phyloP scores from a whole-genome alignment of 768 basidiomycete genomes.

The Leccinum rimulosum region DNA sequence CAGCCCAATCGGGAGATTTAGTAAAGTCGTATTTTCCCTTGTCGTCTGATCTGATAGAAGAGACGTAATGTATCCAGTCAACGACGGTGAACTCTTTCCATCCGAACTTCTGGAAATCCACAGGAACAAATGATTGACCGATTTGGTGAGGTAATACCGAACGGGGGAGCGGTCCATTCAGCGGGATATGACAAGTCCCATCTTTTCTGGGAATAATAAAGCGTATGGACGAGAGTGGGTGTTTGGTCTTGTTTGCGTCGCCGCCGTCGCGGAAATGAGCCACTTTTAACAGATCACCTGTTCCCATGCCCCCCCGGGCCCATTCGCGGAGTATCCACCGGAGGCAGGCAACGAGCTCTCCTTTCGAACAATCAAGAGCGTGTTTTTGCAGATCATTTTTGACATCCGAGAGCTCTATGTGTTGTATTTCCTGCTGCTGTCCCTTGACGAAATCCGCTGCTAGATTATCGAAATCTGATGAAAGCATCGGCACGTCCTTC shows the following conservation, averaged over 20 bases:
- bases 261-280: conserved; percentile 39
- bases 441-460: conserved; percentile 48
- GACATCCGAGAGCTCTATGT: neutral
- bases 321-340: neutral
- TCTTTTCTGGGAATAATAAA: conserved; percentile 54
- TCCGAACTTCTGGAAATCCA: conserved; percentile 56
- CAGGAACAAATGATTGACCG: conserved; percentile 53
- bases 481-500: conserved; percentile 69
- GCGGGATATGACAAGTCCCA: conserved; percentile 40
- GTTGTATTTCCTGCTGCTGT: neutral
- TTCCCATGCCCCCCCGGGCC: neutral
- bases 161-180: conserved; percentile 73
- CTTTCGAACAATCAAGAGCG: conserved; percentile 1
- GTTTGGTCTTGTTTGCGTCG: conserved; percentile 38
- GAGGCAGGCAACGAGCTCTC: conserved; percentile 7
- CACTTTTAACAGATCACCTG: neutral
- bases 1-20: conserved; percentile 68
- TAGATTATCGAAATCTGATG: conserved; percentile 46
- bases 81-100: conserved; percentile 73
- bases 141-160: conserved; percentile 61
- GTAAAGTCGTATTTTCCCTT: conserved; percentile 56
- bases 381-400: neutral
- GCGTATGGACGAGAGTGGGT: conserved; percentile 60
- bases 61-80: conserved; percentile 70
- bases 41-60: conserved; percentile 37